Percentiles rank a stretch among this genome's conserved stretches.
Evolutionary conservation across 345 rosid genomes (phyloP).

Genomic region (Brassica carinata): DNA sequence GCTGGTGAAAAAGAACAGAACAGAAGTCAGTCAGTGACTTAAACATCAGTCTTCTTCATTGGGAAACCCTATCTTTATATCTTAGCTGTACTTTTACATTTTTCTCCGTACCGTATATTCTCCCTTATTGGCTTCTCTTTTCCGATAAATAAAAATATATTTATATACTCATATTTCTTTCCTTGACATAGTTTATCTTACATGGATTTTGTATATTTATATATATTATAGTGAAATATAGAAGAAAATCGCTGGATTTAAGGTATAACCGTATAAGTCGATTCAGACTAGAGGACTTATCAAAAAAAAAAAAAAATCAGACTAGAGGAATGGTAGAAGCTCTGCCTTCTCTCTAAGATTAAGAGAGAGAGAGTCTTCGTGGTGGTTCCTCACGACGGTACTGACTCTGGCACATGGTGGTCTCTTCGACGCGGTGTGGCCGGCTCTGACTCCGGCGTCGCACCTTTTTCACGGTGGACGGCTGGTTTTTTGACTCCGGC

Average conservation of each 20-base stretch:
- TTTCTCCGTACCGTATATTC: constrained; percentile 40
- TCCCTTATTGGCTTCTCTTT: constrained; percentile 16
- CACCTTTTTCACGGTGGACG: no score
- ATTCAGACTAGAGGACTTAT: background rate
- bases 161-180: background rate
- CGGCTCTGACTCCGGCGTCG: no score
- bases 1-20: constrained; percentile 24
- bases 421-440: no score
- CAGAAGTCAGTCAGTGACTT: constrained; percentile 32
- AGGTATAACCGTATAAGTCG: background rate
- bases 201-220: background rate
- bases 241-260: constrained; percentile 8
- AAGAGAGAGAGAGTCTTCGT: no score
- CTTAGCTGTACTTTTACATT: constrained; percentile 42
- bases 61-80: constrained; percentile 31
- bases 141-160: background rate
- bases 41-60: background rate
- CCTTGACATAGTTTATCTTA: background rate
- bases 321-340: no score
- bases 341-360: no score
- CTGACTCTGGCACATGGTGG: no score
- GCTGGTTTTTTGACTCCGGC: no score
- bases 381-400: no score
- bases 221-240: background rate
- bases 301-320: no score